These are phyloP conservation scores for Naganishia albida DNA, from an alignment of 1,284 basidiomycete genomes.

Conservation along the genomic window DNA sequence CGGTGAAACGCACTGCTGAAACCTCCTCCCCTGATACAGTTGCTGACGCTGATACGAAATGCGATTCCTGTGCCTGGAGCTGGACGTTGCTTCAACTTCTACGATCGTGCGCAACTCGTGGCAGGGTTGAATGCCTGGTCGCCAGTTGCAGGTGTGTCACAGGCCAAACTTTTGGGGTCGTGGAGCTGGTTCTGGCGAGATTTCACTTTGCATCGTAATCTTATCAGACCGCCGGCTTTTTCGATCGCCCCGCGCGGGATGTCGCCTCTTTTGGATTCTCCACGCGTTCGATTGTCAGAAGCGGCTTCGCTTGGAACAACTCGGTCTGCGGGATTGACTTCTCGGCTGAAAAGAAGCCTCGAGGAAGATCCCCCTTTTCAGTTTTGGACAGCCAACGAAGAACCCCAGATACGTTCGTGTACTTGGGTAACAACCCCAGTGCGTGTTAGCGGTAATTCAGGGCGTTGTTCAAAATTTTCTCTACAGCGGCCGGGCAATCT, in stretches of 20 bases:
- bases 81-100: not conserved
- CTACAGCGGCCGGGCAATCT: constrained; percentile 11
- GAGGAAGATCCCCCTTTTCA: constrained; percentile 26
- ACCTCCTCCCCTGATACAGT: too few relatives aligned
- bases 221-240: too few relatives aligned
- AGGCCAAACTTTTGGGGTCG: too few relatives aligned
- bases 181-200: too few relatives aligned
- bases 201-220: too few relatives aligned
- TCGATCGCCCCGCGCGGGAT: too few relatives aligned
- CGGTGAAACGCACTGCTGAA: too few relatives aligned
- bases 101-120: not conserved
- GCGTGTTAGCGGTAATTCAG: not conserved
- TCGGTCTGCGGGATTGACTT: not conserved
- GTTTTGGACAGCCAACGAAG: not conserved
- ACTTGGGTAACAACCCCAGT: constrained; percentile 3
- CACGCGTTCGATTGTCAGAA: too few relatives aligned
- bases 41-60: not conserved
- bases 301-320: not conserved
- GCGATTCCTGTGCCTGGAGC: not conserved
- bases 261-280: too few relatives aligned
- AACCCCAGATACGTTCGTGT: not conserved
- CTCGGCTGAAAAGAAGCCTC: not conserved
- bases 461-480: not conserved
- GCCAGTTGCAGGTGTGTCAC: too few relatives aligned
- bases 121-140: too few relatives aligned